Base-by-base conservation (phyloP, 768 basidiomycete genomes). In the Boletus reticuloceps region DNA sequence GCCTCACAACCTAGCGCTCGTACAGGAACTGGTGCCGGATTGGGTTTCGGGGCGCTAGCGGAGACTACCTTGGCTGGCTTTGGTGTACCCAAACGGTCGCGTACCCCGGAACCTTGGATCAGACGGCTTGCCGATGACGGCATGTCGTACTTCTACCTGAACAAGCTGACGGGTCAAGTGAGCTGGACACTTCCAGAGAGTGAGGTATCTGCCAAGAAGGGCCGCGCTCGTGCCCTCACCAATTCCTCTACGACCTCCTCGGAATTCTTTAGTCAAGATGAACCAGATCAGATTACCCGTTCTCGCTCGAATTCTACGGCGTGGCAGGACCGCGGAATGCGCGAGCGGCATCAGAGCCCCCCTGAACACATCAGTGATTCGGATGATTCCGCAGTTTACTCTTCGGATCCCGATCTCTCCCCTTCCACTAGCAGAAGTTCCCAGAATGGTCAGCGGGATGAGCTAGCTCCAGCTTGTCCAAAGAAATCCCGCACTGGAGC, bases 31-130 rank as follows among this genome's bases (percentile, higher is more conserved):
- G 80, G 77, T 51, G 79, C 80, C 34, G 80, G 78, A 27, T 72
- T 82, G 41, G 80, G 79, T 12, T 76, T 81, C 51, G 67, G 68
- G 19, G 73, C 75, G 29, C 58, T 71, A 14, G 53, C 60, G 16
- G 73, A 77, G 47, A 71, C 72, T 32, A 68, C 70, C 46, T 53
- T 69, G 7, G 79, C 82, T 31, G 85, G 85, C 10, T 86, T 88
- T 64, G 87, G 86, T 39, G 64, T 86, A 31, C 79, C 76, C 19
- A 80, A 77, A 46, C 79, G 80, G 27, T 79, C 81, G 17, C 78
- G 81, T 14, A 84, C 83, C 6, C 87, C 89, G 19, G 88, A 91
- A 61, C 88, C 87, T n/a, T 96, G 94, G 94, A 74, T 85, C 20
- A 82, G 82, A 63, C 83, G 83, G 51, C 77, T 92, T 43, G 88